phyloP scores from a whole-genome alignment of 805 yeast species.

The Myxozyma neglecta region DNA sequence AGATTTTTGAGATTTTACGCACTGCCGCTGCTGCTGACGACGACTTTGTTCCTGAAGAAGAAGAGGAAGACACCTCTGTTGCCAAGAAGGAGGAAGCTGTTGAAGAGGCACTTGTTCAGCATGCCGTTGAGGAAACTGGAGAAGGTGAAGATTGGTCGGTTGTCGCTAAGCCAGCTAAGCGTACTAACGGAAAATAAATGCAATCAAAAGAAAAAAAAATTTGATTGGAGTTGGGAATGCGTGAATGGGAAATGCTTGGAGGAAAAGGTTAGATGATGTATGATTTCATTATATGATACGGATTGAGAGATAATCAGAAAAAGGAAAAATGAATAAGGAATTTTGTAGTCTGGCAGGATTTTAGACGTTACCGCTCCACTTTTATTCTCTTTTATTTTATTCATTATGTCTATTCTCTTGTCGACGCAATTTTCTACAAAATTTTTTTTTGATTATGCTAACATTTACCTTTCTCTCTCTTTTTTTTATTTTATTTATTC shows the following conservation, averaged over 20 bases:
- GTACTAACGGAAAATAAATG: constrained; percentile 16
- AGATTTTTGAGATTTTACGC: constrained; percentile 26
- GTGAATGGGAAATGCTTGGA: too few relatives aligned
- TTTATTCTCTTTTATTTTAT: too few relatives aligned
- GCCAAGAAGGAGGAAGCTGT: constrained; percentile 6
- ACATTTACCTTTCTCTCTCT: too few relatives aligned
- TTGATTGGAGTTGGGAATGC: neutral
- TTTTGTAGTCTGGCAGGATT: too few relatives aligned
- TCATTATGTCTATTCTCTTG: neutral
- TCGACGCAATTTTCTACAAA: too few relatives aligned
- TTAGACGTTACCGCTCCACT: too few relatives aligned
- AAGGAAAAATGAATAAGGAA: too few relatives aligned
- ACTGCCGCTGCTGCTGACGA: constrained; percentile 24
- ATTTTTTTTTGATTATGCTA: neutral
- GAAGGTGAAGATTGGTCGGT: constrained; percentile 33
- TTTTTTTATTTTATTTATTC: too few relatives aligned
- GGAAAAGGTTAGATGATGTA: too few relatives aligned
- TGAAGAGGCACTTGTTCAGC: constrained; percentile 21
- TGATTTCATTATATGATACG: too few relatives aligned
- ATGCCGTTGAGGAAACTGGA: constrained; percentile 18
- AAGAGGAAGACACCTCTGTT: constrained; percentile 16
- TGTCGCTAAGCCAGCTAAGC: constrained; percentile 26
- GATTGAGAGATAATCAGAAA: too few relatives aligned
- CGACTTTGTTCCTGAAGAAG: constrained; percentile 28
- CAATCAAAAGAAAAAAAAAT: neutral